Conservation (phyloP, 345 rosid genomes). For the Gossypium sturtianum region DNA sequence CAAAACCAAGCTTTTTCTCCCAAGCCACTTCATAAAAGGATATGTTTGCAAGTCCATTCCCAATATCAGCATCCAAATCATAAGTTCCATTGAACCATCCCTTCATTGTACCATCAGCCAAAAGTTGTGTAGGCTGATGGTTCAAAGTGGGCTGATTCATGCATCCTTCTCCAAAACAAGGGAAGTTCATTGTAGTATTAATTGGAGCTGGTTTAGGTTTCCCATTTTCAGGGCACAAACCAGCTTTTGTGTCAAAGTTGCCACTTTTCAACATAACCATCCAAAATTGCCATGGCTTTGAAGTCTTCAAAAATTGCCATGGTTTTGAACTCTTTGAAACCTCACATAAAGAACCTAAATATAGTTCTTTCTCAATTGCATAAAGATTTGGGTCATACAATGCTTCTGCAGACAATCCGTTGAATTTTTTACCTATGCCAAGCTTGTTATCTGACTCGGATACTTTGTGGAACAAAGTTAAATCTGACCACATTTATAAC, state of each 20-base stretch:
- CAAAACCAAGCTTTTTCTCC: conserved; percentile 64
- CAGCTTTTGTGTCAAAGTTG: conserved; percentile 58
- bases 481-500: conserved; percentile 28
- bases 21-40: conserved; percentile 65
- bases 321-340: conserved; percentile 55
- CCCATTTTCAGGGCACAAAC: conserved; percentile 68
- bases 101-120: conserved; percentile 45
- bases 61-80: conserved; percentile 40
- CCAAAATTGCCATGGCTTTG: conserved; percentile 85
- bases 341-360: conserved; percentile 61
- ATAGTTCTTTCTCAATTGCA: conserved; percentile 65
- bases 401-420: conserved; percentile 27
- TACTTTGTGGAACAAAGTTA: conserved; percentile 51
- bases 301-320: conserved; percentile 30
- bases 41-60: conserved; percentile 15
- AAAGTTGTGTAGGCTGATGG: conserved; percentile 48
- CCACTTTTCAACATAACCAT: conserved; percentile 92
- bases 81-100: conserved; percentile 81
- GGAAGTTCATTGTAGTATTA: conserved; percentile 39
- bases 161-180: conserved; percentile 71
- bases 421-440: conserved; percentile 38
- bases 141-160: conserved; percentile 73
- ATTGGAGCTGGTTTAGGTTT: conserved; percentile 34
- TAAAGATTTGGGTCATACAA: conserved; percentile 47
- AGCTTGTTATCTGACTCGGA: conserved; percentile 56